Percentiles rank a stretch among this genome's conserved stretches.
phyloP scores from a whole-genome alignment of 2,329 filamentous ascomycete species.

The Aspergillus tamarii region DNA sequence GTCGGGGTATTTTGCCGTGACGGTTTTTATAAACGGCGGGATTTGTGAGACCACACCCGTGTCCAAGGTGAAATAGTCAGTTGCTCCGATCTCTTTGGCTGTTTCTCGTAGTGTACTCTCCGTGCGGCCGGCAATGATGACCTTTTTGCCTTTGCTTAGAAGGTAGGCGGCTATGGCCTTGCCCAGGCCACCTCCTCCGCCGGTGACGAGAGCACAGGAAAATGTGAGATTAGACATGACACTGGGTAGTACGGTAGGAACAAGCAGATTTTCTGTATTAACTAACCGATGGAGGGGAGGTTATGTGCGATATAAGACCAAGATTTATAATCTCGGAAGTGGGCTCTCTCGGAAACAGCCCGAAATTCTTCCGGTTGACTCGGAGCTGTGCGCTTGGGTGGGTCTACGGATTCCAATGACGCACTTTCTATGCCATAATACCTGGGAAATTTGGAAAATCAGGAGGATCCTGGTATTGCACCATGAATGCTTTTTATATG shows the following conservation, averaged over 20 bases:
- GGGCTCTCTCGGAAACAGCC: neutral
- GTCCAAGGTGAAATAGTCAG: conserved; percentile 58
- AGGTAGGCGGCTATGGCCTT: conserved; percentile 28
- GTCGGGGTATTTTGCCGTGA: conserved; percentile 56
- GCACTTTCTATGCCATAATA: neutral
- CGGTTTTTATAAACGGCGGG: conserved; percentile 48
- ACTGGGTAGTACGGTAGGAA: neutral
- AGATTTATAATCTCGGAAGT: neutral
- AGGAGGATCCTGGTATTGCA: neutral
- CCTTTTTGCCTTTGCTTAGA: conserved; percentile 27
- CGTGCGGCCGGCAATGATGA: conserved; percentile 42
- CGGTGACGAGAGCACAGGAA: conserved; percentile 45
- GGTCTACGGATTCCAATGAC: neutral
- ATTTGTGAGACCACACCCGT: conserved; percentile 48
- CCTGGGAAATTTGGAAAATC: neutral
- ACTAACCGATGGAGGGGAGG: neutral
- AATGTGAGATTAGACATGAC: conserved; percentile 10
- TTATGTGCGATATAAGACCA: neutral
- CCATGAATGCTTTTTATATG: neutral
- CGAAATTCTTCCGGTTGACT: neutral
- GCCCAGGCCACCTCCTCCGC: conserved; percentile 32
- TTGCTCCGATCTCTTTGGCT: conserved; percentile 48
- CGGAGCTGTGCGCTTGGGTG: neutral
- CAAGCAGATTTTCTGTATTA: neutral
- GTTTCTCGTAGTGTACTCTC: conserved; percentile 56